A percentile compares a stretch with the other conserved stretches of the same genome.
These are phyloP conservation scores for Suillus weaverae DNA, from an alignment of 768 basidiomycete genomes.

Conservation along the genomic window DNA sequence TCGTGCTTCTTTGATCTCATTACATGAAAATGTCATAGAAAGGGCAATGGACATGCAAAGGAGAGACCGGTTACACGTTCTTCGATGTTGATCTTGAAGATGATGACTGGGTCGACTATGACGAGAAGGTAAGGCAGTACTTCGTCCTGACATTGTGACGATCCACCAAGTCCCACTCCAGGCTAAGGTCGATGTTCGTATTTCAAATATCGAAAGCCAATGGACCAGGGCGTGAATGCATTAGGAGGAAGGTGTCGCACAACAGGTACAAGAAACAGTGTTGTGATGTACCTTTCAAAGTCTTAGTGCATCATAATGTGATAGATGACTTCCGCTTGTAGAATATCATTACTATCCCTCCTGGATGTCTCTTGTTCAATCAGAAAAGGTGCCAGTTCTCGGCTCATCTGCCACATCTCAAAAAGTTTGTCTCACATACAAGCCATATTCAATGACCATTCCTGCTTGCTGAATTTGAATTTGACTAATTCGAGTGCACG, in stretches of 20 bases:
- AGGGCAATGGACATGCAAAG: conserved; percentile 77
- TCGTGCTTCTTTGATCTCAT: background rate
- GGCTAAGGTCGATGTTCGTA: conserved; percentile 64
- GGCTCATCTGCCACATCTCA: conserved; percentile 10
- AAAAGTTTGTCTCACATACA: conserved; percentile 18
- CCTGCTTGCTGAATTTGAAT: no score
- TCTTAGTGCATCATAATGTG: background rate
- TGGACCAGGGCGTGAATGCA: conserved; percentile 62
- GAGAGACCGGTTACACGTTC: conserved; percentile 65
- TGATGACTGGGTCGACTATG: conserved; percentile 82
- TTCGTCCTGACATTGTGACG: background rate
- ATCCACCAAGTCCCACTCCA: conserved; percentile 24
- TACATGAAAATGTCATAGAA: conserved; percentile 37
- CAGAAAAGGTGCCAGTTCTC: conserved; percentile 6
- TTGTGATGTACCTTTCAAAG: background rate
- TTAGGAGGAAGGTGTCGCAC: background rate
- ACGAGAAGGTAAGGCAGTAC: conserved; percentile 68
- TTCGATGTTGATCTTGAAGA: conserved; percentile 66
- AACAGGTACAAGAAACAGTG: background rate
- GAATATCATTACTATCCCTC: no score
- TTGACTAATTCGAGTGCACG: no score
- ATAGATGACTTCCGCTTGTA: background rate
- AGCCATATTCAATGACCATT: no score
- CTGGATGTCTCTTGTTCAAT: conserved; percentile 35
- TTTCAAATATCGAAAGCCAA: conserved; percentile 64